Evolutionary conservation across 148 eudicot species (phyloP), one percentile per base, ranked within the genome.

Genomic region (Limonium bicolor): DNA sequence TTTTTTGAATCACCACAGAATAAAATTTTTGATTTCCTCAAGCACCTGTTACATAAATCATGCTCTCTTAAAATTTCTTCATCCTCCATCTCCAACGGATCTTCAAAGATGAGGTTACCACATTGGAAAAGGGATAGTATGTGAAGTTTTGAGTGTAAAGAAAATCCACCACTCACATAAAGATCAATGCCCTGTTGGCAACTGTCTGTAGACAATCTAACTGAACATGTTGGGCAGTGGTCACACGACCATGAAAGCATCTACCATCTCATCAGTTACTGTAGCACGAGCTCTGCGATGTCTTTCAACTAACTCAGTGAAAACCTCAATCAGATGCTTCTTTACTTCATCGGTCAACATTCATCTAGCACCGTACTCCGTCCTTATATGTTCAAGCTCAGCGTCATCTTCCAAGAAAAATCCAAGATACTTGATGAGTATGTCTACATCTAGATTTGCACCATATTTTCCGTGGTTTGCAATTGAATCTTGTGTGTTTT

Each of bases 331-430:
- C 25, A 87, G 86, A 17, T 67, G 72, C 60, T 73, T 65, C 66
- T 87, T 87, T 14, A 87, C 82, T 24, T 87, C 88, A 18, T 94
- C 96, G 2, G 96, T 87, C 36, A 87, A 68, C 94, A 87, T 64
- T 35, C 80, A 69, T 5, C 96, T 94, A 21, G 82, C 74, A 32
- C 78, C 86, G 65, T 87, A 82, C 55, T 82, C 88, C 65, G 44
- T 76, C 59, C 68, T 68, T 30, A 82, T 79, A 32, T 69, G 73
- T 50, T 87, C 94, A 19, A 76, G 88, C 51, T 87, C 88, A 38
- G 49, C 80, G 74, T 87, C 96, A 67, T 87, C 96, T 12, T 87
- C 96, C 61, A 87, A 62, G 77, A 82, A 87, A 64, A 87, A 87
- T 6, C 96, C 84, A 51, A 87, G 96, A 62, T 87, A 87, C 67